Conservation (phyloP, 345 rosid species). For the Euclidium syriacum region DNA sequence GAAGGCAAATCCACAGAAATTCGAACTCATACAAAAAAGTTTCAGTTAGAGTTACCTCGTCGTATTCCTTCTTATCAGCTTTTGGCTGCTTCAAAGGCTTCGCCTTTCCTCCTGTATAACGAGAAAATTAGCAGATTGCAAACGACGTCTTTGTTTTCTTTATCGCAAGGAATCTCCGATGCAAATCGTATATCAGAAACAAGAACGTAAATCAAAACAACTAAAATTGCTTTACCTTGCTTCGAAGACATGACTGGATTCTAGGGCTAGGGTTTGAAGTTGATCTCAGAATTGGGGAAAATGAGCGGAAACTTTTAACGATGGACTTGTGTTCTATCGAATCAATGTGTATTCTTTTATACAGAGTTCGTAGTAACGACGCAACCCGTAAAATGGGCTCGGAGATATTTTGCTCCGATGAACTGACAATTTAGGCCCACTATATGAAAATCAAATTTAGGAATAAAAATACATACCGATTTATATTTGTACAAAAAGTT, state of each 20-base stretch:
- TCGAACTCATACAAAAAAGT: not conserved
- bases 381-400: conserved; percentile 10
- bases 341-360: not conserved
- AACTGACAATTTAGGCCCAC: not conserved
- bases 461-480: too few relatives aligned
- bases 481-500: too few relatives aligned
- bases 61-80: conserved; percentile 61
- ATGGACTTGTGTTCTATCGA: not conserved
- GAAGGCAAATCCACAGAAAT: not conserved
- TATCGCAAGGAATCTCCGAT: not conserved
- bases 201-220: not conserved
- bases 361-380: conserved; percentile 17
- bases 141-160: not conserved
- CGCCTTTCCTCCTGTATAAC: conserved; percentile 63
- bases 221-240: conserved; percentile 8
- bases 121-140: not conserved
- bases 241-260: conserved; percentile 24
- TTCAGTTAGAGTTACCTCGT: conserved; percentile 49
- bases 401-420: not conserved
- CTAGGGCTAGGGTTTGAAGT: conserved; percentile 16
- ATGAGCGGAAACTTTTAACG: not conserved
- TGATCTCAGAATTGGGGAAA: conserved; percentile 9
- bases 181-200: not conserved
- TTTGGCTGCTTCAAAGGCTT: conserved; percentile 87
- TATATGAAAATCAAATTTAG: too few relatives aligned